Percentiles rank a stretch among this genome's conserved stretches.
These are phyloP conservation scores for Arabidopsis hybrid DNA, from an alignment of 441 rosid genomes.

Conservation along the genomic window DNA sequence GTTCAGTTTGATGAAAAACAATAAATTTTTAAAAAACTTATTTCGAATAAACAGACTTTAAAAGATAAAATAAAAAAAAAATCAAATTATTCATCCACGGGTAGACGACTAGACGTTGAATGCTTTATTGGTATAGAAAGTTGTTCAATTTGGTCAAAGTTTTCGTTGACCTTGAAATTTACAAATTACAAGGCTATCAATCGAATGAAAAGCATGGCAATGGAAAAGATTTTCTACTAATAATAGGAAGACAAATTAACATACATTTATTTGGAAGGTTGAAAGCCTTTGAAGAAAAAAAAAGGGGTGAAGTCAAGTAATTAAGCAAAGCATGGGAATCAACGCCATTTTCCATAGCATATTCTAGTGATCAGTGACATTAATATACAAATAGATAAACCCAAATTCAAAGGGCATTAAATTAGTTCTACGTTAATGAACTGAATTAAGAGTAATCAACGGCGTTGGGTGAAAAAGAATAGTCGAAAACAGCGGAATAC, in stretches of 20 bases:
- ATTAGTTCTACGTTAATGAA: background rate
- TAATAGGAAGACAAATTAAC: background rate
- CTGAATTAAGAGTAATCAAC: background rate
- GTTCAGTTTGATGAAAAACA: no score
- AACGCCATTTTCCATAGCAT: slow-evolving; percentile 14
- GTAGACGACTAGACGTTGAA: no score
- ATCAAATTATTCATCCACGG: background rate
- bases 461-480: background rate
- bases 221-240: background rate
- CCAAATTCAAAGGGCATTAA: slow-evolving; percentile 4
- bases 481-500: background rate
- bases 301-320: background rate
- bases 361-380: slow-evolving; percentile 25
- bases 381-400: slow-evolving; percentile 5
- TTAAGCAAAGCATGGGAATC: slow-evolving; percentile 34
- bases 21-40: background rate
- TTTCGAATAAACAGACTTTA: background rate
- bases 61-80: background rate
- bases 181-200: background rate
- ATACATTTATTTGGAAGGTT: slow-evolving; percentile 7
- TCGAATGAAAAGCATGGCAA: background rate
- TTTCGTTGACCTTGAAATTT: background rate
- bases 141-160: background rate
- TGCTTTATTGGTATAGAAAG: background rate
- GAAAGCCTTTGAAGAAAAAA: no score